Conservation (phyloP, 345 rosid species). For the Acer campestre region DNA sequence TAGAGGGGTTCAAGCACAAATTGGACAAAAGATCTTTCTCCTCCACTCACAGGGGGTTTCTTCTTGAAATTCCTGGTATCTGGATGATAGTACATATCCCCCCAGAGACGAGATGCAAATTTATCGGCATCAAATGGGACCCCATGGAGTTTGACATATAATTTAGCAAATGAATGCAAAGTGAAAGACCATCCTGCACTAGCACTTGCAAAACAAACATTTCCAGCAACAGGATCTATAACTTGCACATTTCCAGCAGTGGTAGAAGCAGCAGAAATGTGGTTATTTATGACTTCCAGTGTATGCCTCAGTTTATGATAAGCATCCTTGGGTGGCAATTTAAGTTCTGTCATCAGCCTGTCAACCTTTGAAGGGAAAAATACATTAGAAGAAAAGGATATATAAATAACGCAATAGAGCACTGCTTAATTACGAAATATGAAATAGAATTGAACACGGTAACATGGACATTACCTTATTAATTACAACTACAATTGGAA, state of each 20-base stretch:
- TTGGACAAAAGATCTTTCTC: slow-evolving; percentile 91
- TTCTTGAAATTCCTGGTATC: slow-evolving; percentile 72
- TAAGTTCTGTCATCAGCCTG: slow-evolving; percentile 91
- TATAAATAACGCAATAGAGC: not conserved
- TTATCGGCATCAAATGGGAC: slow-evolving; percentile 84
- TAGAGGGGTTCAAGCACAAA: slow-evolving; percentile 96
- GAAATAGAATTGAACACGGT: not conserved
- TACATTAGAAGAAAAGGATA: slow-evolving; percentile 14
- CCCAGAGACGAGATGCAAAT: slow-evolving; percentile 96
- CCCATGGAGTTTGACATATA: slow-evolving; percentile 92
- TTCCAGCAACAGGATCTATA: slow-evolving; percentile 91
- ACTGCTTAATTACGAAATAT: not conserved
- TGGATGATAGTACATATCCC: slow-evolving; percentile 83
- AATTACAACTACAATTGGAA: slow-evolving; percentile 93
- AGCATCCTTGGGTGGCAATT: slow-evolving; percentile 97
- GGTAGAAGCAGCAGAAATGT: slow-evolving; percentile 85
- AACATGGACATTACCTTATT: slow-evolving; percentile 62
- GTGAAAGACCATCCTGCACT: slow-evolving; percentile 98
- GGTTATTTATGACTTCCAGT: slow-evolving; percentile 87
- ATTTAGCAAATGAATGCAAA: slow-evolving; percentile 91
- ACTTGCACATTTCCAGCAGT: slow-evolving; percentile 83
- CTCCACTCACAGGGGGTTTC: slow-evolving; percentile 78
- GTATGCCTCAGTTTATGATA: slow-evolving; percentile 96
- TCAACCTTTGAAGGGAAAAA: slow-evolving; percentile 65
- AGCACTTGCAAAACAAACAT: slow-evolving; percentile 95